A percentile compares a stretch with the other conserved stretches of the same genome.
These are phyloP conservation scores for Raphanus sativus DNA, from an alignment of 345 rosid species.

Conservation along the genomic window DNA sequence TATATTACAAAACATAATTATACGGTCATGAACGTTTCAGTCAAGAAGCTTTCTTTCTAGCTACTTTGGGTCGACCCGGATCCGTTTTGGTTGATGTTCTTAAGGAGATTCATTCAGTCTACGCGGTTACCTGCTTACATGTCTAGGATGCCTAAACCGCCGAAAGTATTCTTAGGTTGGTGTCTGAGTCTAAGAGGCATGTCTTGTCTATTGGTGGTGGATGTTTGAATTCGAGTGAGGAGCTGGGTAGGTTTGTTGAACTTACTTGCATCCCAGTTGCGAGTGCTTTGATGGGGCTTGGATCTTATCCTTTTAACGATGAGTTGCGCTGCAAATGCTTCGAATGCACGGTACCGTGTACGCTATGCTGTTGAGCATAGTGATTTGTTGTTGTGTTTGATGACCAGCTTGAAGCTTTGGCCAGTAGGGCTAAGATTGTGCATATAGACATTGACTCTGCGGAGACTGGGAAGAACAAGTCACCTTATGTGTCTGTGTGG, in stretches of 20 bases:
- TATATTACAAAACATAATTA: slow-evolving; percentile 93
- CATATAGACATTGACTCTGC: background rate
- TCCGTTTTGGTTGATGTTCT: slow-evolving; percentile 92
- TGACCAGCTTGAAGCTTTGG: background rate
- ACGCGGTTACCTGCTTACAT: slow-evolving; percentile 67
- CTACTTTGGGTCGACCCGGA: slow-evolving; percentile 84
- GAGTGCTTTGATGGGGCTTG: background rate
- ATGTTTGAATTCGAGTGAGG: slow-evolving; percentile 48
- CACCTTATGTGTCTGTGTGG: background rate
- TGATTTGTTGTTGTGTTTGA: background rate
- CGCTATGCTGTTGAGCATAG: background rate
- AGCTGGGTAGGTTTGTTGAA: background rate
- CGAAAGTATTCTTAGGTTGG: slow-evolving; percentile 64
- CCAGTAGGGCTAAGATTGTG: background rate
- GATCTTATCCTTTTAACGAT: background rate
- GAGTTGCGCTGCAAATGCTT: background rate
- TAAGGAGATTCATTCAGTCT: slow-evolving; percentile 77
- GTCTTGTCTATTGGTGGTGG: slow-evolving; percentile 98
- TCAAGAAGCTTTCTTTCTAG: slow-evolving; percentile 83
- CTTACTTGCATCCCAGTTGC: background rate
- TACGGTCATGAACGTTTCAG: slow-evolving; percentile 78
- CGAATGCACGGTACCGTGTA: background rate
- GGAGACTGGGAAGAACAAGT: background rate
- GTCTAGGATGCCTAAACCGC: slow-evolving; percentile 77
- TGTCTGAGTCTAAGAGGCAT: slow-evolving; percentile 74